Base-by-base conservation (phyloP, 768 basidiomycete species). In the Leccinum uliginosum region DNA sequence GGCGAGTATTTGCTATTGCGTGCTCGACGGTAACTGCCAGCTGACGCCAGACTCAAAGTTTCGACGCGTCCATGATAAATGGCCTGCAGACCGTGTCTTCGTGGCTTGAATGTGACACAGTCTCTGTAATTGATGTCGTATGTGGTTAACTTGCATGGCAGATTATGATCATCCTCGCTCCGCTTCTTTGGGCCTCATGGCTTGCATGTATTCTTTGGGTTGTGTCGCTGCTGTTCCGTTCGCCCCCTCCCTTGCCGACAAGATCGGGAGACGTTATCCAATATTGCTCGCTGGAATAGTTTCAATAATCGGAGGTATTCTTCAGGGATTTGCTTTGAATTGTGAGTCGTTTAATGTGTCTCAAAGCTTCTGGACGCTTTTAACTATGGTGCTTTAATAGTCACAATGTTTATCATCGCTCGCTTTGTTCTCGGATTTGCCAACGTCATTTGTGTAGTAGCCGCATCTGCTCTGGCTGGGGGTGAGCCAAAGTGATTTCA, bases 201-300 rank as follows among this genome's bases (percentile, higher is more conserved):
- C 78, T 14, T 73, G 83, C 2, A 77, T 83, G 63, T 85, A 84
- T 63, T 81, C 83, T 1, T 75, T 85, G n/a, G 85, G 85, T 7
- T 79, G 80, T 3, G 76, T 86, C 29, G 60, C 73, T 19, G 78
- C 81, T 0, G 67, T 86, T 5, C 84, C 84, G 0, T 66, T 82
- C 23, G 63, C 51, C 3, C 47, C 63, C 9, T 38, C 4, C 0
- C 6, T 56, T 17, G 56, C 56, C 26, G 63, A 64, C 27, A 62
- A 43, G 11, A 11, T 56, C 3, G 63, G 63, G 26, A 55, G 63
- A n/a, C 60, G 63, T 21, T 47, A 46, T 21, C 44, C 65, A 0
- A 65, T 65, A 59, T 34, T 65, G 1, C 40, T 65, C 7, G 64
- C 57, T 15, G 35, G 53, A 7, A 2, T 57, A 10, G 10, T 62